phyloP scores from a whole-genome alignment of 345 rosid species.

The Litchi chinensis region DNA sequence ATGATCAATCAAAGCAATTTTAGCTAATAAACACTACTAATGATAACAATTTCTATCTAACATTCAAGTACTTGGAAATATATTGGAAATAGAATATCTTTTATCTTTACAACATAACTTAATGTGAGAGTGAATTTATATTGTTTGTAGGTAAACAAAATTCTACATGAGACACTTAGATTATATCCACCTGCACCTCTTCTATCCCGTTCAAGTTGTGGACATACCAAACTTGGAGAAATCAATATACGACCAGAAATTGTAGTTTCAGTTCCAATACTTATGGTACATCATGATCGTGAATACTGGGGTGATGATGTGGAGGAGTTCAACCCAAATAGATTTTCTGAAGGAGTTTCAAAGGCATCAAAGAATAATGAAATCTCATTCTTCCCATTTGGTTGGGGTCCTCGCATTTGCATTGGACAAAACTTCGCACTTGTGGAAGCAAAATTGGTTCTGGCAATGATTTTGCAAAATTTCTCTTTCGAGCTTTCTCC shows the following conservation, averaged over 20 bases:
- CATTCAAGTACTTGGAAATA: no score
- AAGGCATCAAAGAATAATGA: conserved; percentile 9
- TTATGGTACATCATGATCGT: conserved; percentile 45
- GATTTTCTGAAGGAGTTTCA: conserved; percentile 51
- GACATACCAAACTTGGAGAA: conserved; percentile 47
- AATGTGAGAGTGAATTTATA: no score
- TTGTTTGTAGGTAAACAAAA: conserved; percentile 39
- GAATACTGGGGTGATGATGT: conserved; percentile 28
- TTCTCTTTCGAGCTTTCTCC: conserved; percentile 41
- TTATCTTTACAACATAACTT: no score
- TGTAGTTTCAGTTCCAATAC: conserved; percentile 19
- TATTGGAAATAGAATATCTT: no score
- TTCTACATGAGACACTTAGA: conserved; percentile 40
- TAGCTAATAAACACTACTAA: no score
- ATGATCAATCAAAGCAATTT: no score
- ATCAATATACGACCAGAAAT: conserved; percentile 40
- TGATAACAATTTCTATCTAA: no score
- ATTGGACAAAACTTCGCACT: no score
- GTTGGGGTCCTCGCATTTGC: no score
- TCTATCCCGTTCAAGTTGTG: conserved; percentile 21
- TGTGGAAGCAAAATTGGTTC: no score
- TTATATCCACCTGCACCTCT: conserved; percentile 26
- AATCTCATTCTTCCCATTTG: no score
- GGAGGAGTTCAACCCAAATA: conserved; percentile 55
- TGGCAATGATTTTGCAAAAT: no score